phyloP scores from a whole-genome alignment of 176 grass and related monocot genomes.

The Oryza glumipatula region DNA sequence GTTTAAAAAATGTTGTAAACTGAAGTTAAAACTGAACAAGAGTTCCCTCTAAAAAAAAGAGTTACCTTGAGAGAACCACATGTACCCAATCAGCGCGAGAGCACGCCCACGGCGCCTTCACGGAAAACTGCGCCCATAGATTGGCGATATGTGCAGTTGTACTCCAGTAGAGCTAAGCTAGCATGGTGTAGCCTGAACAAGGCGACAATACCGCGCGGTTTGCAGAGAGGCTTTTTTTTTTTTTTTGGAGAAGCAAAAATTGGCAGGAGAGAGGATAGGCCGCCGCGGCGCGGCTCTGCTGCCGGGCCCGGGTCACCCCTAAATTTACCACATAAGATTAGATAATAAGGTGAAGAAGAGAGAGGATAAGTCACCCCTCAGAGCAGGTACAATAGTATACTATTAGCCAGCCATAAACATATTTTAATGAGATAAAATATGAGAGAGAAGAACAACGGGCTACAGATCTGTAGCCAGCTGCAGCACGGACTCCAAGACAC shows the following conservation, averaged over 20 bases:
- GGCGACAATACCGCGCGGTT: neutral
- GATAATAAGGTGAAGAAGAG: too few relatives aligned
- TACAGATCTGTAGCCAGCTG: too few relatives aligned
- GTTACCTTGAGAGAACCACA: neutral
- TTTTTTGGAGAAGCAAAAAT: neutral
- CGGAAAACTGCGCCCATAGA: conserved; percentile 11
- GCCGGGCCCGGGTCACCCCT: conserved; percentile 30
- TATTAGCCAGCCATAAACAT: too few relatives aligned
- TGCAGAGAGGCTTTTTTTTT: too few relatives aligned
- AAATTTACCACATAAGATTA: too few relatives aligned
- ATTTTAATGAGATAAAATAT: too few relatives aligned
- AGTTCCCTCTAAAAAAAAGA: too few relatives aligned
- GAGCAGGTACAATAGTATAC: too few relatives aligned
- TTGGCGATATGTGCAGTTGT: neutral
- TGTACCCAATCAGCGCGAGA: neutral
- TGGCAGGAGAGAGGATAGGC: neutral
- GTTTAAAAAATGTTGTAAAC: neutral
- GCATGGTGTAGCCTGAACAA: neutral
- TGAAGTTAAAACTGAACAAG: neutral
- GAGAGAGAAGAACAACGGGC: too few relatives aligned
- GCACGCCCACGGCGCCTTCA: neutral
- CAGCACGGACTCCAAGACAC: too few relatives aligned
- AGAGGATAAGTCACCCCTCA: too few relatives aligned
- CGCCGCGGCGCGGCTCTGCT: neutral
- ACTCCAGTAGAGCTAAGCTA: too few relatives aligned